These are phyloP conservation scores for Lathyrus tuberosus DNA, from an alignment of 306 rosid species.

Conservation along the genomic window DNA sequence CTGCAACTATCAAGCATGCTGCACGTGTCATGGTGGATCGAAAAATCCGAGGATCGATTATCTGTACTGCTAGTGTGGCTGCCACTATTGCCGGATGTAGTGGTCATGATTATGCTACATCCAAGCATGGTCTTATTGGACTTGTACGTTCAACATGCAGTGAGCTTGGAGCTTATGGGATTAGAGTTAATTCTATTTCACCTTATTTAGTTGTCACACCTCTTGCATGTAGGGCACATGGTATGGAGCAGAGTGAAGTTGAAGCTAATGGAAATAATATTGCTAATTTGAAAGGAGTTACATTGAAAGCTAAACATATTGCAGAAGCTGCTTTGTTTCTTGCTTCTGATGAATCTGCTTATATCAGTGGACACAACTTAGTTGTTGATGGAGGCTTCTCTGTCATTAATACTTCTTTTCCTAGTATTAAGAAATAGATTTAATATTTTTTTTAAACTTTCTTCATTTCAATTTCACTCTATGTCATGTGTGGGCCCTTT, in stretches of 20 bases:
- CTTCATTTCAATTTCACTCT: no score
- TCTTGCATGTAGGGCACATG: constrained; percentile 45
- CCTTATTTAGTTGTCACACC: constrained; percentile 67
- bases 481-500: no score
- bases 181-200: constrained; percentile 70
- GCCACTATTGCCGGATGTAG: constrained; percentile 53
- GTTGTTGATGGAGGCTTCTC: constrained; percentile 73
- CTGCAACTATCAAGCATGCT: constrained; percentile 62
- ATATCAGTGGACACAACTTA: constrained; percentile 66
- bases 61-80: constrained; percentile 72
- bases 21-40: constrained; percentile 65
- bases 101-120: constrained; percentile 49
- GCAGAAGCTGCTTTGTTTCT: constrained; percentile 80
- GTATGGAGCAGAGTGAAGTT: constrained; percentile 34
- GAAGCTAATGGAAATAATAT: constrained; percentile 39
- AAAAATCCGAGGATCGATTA: constrained; percentile 60
- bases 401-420: constrained; percentile 33
- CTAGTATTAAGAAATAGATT: no score
- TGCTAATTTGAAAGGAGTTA: constrained; percentile 66
- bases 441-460: no score
- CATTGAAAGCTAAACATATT: constrained; percentile 55
- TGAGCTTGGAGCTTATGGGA: constrained; percentile 74
- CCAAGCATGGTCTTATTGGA: constrained; percentile 69
- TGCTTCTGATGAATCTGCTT: constrained; percentile 70
- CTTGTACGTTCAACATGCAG: constrained; percentile 57